A percentile compares a stretch with the other conserved stretches of the same genome.
Conservation (phyloP, 768 basidiomycete species). For the Tulasnella sp. region DNA sequence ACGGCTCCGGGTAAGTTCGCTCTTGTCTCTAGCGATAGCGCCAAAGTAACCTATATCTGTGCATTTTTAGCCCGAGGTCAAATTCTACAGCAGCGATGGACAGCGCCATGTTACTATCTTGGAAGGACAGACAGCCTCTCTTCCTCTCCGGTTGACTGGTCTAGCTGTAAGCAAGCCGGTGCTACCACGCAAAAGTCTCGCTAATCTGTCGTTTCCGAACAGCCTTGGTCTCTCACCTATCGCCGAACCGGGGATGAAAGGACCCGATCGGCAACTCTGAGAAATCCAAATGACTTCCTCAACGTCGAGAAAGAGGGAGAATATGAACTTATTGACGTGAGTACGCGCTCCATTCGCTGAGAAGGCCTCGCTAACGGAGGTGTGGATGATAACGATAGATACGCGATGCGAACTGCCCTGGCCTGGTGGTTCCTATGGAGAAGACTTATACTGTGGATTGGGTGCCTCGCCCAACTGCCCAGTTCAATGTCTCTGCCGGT, state of each 20-base stretch:
- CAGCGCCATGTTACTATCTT: constrained; percentile 61
- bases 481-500: constrained; percentile 46
- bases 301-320: constrained; percentile 68
- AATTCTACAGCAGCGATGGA: constrained; percentile 69
- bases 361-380: background rate
- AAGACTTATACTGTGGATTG: constrained; percentile 69
- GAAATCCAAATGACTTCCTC: constrained; percentile 67
- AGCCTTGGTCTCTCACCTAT: constrained; percentile 91
- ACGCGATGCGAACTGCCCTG: constrained; percentile 79
- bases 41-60: background rate
- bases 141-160: constrained; percentile 86
- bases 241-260: constrained; percentile 49
- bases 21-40: background rate
- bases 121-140: constrained; percentile 64
- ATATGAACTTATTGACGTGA: constrained; percentile 69
- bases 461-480: constrained; percentile 73
- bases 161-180: constrained; percentile 67
- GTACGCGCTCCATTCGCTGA: constrained; percentile 26
- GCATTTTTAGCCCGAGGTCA: constrained; percentile 68
- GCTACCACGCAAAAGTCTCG: constrained; percentile 46
- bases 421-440: constrained; percentile 57
- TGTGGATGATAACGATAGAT: constrained; percentile 48
- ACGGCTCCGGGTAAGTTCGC: constrained; percentile 59
- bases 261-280: constrained; percentile 45
- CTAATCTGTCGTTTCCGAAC: background rate